Conservation (phyloP, 495 filamentous ascomycete species). For the Neurospora intermedia region DNA sequence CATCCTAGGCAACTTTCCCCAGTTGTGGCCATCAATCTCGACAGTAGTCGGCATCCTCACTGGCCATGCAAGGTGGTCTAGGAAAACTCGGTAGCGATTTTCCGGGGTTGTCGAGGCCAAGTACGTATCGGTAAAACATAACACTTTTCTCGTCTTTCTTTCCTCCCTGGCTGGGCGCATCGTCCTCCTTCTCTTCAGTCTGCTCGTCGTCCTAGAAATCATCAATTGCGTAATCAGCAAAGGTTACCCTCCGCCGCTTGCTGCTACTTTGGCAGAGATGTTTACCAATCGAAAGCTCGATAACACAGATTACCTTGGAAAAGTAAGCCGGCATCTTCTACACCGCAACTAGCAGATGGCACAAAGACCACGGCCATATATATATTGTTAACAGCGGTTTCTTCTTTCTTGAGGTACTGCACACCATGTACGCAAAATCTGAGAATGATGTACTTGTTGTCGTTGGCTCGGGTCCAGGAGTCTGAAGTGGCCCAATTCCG, state of each 20-base stretch:
- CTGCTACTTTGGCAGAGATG: too few species aligned
- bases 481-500: constrained; percentile 47
- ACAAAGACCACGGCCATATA: constrained; percentile 46
- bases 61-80: constrained; percentile 9
- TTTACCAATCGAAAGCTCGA: too few species aligned
- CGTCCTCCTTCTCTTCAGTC: too few species aligned
- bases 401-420: too few species aligned
- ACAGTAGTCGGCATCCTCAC: constrained; percentile 10
- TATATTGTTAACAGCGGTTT: too few species aligned
- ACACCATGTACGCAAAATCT: too few species aligned
- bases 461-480: constrained; percentile 28
- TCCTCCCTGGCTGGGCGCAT: not conserved
- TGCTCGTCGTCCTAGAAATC: too few species aligned
- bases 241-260: too few species aligned
- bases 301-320: too few species aligned
- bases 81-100: constrained; percentile 39
- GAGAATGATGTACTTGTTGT: too few species aligned
- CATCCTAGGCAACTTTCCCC: constrained; percentile 42
- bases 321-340: constrained; percentile 46
- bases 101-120: constrained; percentile 14
- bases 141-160: constrained; percentile 29
- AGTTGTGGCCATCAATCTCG: constrained; percentile 32
- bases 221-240: too few species aligned
- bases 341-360: constrained; percentile 38
- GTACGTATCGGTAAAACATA: constrained; percentile 35